phyloP scores from a whole-genome alignment of 176 grass and related monocot genomes.

The Sorghum bicolor region Sorghum_bicolor_NCBIv3 NC_012871.2:74640501-74641000 shows the following conservation, averaged over 20 bases:
- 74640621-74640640: not conserved
- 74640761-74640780: constrained; percentile 84
- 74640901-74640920: constrained; percentile 93
- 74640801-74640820: constrained; percentile 64
- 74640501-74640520: too few relatives aligned
- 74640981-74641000: constrained; percentile 92
- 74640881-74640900: constrained; percentile 65
- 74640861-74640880: constrained; percentile 72
- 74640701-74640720: not conserved
- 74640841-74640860: constrained; percentile 91
- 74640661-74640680: not conserved
- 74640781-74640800: constrained; percentile 84
- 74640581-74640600: too few relatives aligned
- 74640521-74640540: too few relatives aligned
- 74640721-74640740: constrained; percentile 14
- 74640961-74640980: constrained; percentile 96
- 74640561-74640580: too few relatives aligned
- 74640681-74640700: not conserved
- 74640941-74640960: constrained; percentile 92
- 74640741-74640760: constrained; percentile 1
- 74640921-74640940: constrained; percentile 88
- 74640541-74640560: too few relatives aligned
- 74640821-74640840: constrained; percentile 76
- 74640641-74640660: constrained; percentile 3
- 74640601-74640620: too few relatives aligned